phyloP scores from a whole-genome alignment of 1,284 basidiomycete species.

The Apiotrichum domesticum region DNA sequence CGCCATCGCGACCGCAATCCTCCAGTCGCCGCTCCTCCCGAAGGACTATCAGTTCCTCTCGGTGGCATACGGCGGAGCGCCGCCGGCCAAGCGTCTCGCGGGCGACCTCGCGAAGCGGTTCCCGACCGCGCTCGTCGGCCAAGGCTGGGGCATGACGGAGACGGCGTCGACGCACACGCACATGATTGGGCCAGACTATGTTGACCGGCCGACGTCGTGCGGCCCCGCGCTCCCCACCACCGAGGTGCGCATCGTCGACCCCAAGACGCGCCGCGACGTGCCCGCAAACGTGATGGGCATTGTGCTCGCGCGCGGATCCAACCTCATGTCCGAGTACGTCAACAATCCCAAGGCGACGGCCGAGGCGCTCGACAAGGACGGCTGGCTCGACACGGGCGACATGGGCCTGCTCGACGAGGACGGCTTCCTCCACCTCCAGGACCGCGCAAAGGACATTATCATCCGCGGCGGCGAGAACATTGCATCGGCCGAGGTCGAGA shows the following conservation, averaged over 20 bases:
- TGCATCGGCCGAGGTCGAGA: conserved; percentile 38
- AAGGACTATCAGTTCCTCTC: conserved; percentile 24
- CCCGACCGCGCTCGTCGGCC: conserved; percentile 25
- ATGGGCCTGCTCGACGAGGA: conserved; percentile 34
- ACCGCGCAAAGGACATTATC: conserved; percentile 38
- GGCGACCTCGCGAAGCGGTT: conserved; percentile 28
- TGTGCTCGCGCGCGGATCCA: conserved; percentile 31
- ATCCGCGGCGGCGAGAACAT: conserved; percentile 44
- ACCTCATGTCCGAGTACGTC: conserved; percentile 40
- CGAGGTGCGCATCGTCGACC: conserved; percentile 35
- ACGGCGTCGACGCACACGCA: conserved; percentile 38
- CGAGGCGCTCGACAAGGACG: conserved; percentile 25
- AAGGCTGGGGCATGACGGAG: conserved; percentile 43
- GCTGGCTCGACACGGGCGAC: conserved; percentile 42
- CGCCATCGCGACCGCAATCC: conserved; percentile 31
- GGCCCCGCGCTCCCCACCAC: conserved; percentile 35
- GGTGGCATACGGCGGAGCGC: conserved; percentile 42
- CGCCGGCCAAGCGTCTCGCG: conserved; percentile 31
- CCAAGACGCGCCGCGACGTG: conserved; percentile 20
- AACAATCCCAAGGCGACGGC: conserved; percentile 12
- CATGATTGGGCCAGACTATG: conserved; percentile 35
- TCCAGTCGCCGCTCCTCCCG: conserved; percentile 30
- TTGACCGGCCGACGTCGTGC: conserved; percentile 12
- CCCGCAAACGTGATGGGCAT: conserved; percentile 28
- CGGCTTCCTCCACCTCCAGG: conserved; percentile 36